phyloP scores from a whole-genome alignment of 805 yeast genomes.

The Saccharomycopsis capsularis region DNA sequence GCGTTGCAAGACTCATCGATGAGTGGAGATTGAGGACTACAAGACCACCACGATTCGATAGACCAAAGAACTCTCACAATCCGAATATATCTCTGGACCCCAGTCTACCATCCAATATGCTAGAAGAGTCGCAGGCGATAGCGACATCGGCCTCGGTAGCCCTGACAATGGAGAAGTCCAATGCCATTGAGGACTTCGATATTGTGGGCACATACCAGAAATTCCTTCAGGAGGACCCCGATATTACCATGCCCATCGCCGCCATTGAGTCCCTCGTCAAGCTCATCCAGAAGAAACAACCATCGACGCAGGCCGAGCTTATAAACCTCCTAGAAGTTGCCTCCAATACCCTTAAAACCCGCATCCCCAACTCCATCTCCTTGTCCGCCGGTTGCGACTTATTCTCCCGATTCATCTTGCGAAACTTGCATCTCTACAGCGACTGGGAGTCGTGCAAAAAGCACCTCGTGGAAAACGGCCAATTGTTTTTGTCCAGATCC shows the following conservation, averaged over 20 bases:
- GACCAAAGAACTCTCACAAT: no score
- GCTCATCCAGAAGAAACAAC: slow-evolving; percentile 72
- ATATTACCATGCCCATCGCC: slow-evolving; percentile 98
- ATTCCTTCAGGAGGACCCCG: slow-evolving; percentile 84
- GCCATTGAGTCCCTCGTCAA: slow-evolving; percentile 94
- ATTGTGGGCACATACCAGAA: slow-evolving; percentile 73
- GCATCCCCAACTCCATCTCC: slow-evolving; percentile 87
- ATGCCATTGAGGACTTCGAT: slow-evolving; percentile 46
- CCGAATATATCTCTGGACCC: no score
- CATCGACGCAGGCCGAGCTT: slow-evolving; percentile 89
- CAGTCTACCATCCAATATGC: no score
- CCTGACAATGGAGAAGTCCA: neutral
- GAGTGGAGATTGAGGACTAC: no score
- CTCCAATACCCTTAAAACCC: slow-evolving; percentile 61
- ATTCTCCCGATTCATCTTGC: slow-evolving; percentile 85
- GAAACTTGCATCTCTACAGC: slow-evolving; percentile 77
- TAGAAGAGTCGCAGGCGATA: no score
- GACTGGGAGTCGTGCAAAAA: slow-evolving; percentile 93
- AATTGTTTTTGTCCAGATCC: slow-evolving; percentile 84
- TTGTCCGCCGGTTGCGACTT: slow-evolving; percentile 96
- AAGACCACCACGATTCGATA: no score
- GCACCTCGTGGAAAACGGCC: slow-evolving; percentile 89
- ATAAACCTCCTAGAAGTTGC: slow-evolving; percentile 76
- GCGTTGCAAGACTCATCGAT: no score
- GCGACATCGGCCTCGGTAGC: neutral